Conservation (phyloP, 2,329 filamentous ascomycete genomes). For the Emmonsiellopsis sp. region DNA sequence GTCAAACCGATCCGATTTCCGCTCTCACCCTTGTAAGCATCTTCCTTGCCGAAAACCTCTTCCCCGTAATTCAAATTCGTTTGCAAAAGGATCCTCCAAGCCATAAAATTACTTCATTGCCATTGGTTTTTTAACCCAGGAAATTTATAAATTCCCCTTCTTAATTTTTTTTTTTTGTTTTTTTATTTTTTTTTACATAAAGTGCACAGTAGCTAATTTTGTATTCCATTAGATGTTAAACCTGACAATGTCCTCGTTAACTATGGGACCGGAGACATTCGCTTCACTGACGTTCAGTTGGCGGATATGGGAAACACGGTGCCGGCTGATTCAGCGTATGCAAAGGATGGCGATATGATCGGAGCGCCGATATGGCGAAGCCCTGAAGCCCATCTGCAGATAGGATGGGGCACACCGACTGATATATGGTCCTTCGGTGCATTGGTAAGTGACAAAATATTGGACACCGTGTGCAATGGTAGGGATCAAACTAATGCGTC, state of each 20-base stretch:
- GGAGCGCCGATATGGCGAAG: conserved; percentile 15
- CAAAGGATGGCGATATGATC: conserved; percentile 11
- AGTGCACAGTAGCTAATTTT: background rate
- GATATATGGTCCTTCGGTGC: conserved; percentile 21
- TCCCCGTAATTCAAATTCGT: conserved; percentile 16
- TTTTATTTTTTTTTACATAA: conserved; percentile 11
- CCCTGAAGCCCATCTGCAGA: conserved; percentile 16
- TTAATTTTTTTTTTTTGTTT: background rate
- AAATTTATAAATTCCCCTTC: too few species aligned
- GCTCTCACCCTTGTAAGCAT: too few species aligned
- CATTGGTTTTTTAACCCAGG: too few species aligned
- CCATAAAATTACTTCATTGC: conserved; percentile 9
- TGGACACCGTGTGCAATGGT: background rate
- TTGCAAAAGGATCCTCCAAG: conserved; percentile 10
- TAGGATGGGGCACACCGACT: conserved; percentile 17
- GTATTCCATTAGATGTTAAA: conserved; percentile 14
- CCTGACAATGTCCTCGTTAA: conserved; percentile 16
- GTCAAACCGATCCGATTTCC: too few species aligned
- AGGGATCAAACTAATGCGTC: background rate
- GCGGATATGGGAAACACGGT: conserved; percentile 15
- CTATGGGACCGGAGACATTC: conserved; percentile 7
- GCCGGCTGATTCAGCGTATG: conserved; percentile 9
- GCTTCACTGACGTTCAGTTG: conserved; percentile 16
- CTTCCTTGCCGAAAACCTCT: conserved; percentile 5
- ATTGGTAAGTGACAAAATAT: conserved; percentile 9